Evolutionary conservation across 2,329 filamentous ascomycete species (phyloP), one percentile per base, ranked within the genome.

Genomic region (Colletotrichum godetiae): DNA sequence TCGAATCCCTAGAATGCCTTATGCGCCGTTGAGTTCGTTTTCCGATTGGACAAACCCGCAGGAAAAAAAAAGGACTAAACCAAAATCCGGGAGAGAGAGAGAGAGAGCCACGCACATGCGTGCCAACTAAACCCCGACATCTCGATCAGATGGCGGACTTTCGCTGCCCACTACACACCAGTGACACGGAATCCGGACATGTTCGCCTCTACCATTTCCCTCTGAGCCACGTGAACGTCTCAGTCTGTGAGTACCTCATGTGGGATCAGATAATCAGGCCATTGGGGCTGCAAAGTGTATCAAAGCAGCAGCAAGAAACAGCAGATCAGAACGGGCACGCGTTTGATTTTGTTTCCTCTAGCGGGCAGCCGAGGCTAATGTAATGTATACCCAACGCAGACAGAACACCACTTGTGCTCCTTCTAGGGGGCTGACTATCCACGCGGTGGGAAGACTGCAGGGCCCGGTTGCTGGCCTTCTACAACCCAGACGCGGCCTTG

Each of bases 201-300:
- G 35, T 37, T 37, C 35, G 35, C 35, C 35, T 37, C 29, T 37
- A 12, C 35, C 35, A 15, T 15, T 42, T 19, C 37, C 13, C 12
- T 42, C 37, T 42, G 37, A 15, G 37, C 37, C 37, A 42, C 37
- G 37, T 42, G 37, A 15, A 42, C 37, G 37, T 19, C 37, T 42
- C n/a, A 27, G 55, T 69, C 55, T 63, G 66, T 73, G 42, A 57
- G 65, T 33, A 62, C 2, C n/a, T 49, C n/a, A 8, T 1, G 59
- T 13, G 59, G 53, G 42, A 42, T 56, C 66, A 53, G 59, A 59
- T 46, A 73, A 69, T 69, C 70, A 73, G 70, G 70, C 59, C 59
- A 68, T 73, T 5, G 13, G 15, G 42, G 42, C 57, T 52, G 22
- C 22, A 37, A 53, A n/a, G 53, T 33, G 22, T 68, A 42, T 42